Percentiles rank a stretch among this genome's conserved stretches.
These are phyloP conservation scores for Vitis vinifera DNA, from an alignment of 164 flowering plant genomes.

Conservation along the genomic window ASM3070453v1 NC_081814.1:8035001-8035500, in stretches of 20 bases:
- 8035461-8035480: constrained; percentile 69
- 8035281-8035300: constrained; percentile 64
- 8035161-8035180: constrained; percentile 67
- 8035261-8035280: constrained; percentile 44
- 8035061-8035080: constrained; percentile 37
- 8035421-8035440: constrained; percentile 37
- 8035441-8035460: constrained; percentile 40
- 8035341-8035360: constrained; percentile 47
- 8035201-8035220: constrained; percentile 53
- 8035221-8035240: constrained; percentile 52
- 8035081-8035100: constrained; percentile 65
- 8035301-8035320: constrained; percentile 57
- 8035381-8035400: constrained; percentile 64
- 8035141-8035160: constrained; percentile 39
- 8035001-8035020: constrained; percentile 47
- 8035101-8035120: constrained; percentile 81
- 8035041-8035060: constrained; percentile 35
- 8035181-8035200: constrained; percentile 65
- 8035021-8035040: constrained; percentile 48
- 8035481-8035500: constrained; percentile 70
- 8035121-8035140: constrained; percentile 51
- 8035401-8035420: constrained; percentile 71
- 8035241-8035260: constrained; percentile 42
- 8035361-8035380: constrained; percentile 32
- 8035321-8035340: constrained; percentile 60